A percentile compares a stretch with the other conserved stretches of the same genome.
Conservation (phyloP, 78 protist species). For the Dictyostelium citrinum region DNA sequence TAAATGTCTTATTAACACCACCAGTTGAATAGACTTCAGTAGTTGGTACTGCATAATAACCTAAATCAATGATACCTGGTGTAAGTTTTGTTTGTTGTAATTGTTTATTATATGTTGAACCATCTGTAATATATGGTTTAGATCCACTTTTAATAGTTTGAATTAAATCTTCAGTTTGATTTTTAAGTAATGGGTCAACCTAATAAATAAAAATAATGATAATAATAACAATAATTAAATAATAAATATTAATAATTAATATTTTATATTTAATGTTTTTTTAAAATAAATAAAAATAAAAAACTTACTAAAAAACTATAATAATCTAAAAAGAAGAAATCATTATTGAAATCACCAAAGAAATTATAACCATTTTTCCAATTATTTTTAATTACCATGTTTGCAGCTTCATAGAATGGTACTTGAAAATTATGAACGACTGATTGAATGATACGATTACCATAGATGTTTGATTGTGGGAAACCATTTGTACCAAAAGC, state of each 20-base stretch:
- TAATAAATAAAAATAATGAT: not conserved
- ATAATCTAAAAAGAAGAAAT: constrained; percentile 20
- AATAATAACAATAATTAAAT: no score
- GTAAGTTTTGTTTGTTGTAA: not conserved
- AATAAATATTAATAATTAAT: no score
- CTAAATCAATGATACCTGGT: not conserved
- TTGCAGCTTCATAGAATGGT: not conserved
- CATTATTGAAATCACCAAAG: constrained; percentile 20
- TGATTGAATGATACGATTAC: constrained; percentile 16
- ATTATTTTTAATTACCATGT: not conserved
- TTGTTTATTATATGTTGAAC: not conserved
- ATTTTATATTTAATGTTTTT: no score
- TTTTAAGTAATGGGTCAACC: not conserved
- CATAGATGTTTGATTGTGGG: constrained; percentile 17
- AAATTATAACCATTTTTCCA: not conserved
- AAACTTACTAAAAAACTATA: constrained; percentile 34
- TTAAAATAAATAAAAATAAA: no score
- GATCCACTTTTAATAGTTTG: not conserved
- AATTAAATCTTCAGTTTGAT: not conserved
- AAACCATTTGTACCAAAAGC: constrained; percentile 67
- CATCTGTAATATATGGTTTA: not conserved
- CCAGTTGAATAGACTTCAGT: constrained; percentile 27
- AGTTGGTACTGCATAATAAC: constrained; percentile 50
- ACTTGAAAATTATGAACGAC: constrained; percentile 3
- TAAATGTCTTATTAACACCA: constrained; percentile 14